phyloP scores from a whole-genome alignment of 2,329 filamentous ascomycete genomes.

The Graphiopsis chlorocephala region DNA sequence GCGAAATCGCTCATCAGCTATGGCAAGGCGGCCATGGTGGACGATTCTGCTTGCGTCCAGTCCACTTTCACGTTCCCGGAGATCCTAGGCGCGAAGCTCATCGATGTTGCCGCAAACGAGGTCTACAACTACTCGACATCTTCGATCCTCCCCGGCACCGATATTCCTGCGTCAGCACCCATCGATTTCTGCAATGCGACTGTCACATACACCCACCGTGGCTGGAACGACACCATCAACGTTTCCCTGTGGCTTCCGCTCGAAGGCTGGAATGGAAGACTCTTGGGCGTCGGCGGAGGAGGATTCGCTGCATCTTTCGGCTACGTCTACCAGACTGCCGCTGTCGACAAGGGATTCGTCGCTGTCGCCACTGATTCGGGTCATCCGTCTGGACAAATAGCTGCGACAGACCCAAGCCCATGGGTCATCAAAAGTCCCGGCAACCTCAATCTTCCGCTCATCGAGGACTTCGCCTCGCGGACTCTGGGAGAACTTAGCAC shows the following conservation, averaged over 20 bases:
- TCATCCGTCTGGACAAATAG: not conserved
- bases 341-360: slow-evolving; percentile 18
- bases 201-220: slow-evolving; percentile 21
- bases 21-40: not conserved
- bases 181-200: slow-evolving; percentile 30
- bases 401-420: slow-evolving; percentile 10
- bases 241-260: slow-evolving; percentile 33
- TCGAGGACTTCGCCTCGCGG: slow-evolving; percentile 36
- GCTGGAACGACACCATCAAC: slow-evolving; percentile 23
- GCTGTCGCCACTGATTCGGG: slow-evolving; percentile 17
- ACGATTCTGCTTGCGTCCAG: not conserved
- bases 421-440: slow-evolving; percentile 30
- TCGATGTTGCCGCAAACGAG: not conserved
- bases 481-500: slow-evolving; percentile 35
- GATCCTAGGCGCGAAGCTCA: not conserved
- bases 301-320: slow-evolving; percentile 24
- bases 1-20: not conserved
- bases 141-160: slow-evolving; percentile 1
- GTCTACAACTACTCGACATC: not conserved
- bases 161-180: not conserved
- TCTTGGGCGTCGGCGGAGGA: slow-evolving; percentile 39
- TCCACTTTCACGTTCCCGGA: not conserved
- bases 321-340: slow-evolving; percentile 21
- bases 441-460: slow-evolving; percentile 33
- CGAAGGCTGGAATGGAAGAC: slow-evolving; percentile 31